Evolutionary conservation across 345 rosid species (phyloP).

Genomic region (Melaleuca quinquenervia): DNA sequence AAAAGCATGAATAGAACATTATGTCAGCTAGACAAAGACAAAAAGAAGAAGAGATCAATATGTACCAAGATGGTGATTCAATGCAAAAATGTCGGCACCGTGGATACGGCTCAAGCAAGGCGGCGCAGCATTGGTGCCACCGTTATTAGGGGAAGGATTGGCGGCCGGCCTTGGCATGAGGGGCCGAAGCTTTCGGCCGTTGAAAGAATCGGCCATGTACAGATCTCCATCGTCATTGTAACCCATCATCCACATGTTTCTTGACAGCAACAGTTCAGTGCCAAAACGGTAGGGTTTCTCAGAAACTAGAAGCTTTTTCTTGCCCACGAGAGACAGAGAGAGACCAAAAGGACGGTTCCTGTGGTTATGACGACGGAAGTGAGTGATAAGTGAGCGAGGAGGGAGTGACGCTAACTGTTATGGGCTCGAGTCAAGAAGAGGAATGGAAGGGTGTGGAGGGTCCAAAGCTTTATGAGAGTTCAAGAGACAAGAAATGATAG

Average conservation of each 20-base stretch:
- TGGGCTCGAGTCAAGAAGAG: neutral
- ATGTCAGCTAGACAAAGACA: neutral
- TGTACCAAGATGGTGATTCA: constrained; percentile 52
- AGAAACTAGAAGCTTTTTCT: neutral
- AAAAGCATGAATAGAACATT: neutral
- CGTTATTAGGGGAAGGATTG: constrained; percentile 13
- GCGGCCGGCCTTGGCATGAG: constrained; percentile 63
- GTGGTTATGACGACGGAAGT: neutral
- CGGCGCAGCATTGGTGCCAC: constrained; percentile 1
- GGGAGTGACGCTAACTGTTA: neutral
- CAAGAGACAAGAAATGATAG: neutral
- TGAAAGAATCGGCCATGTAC: constrained; percentile 47
- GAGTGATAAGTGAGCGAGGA: neutral
- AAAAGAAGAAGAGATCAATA: neutral
- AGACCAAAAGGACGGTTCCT: neutral
- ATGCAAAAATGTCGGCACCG: constrained; percentile 35
- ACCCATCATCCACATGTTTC: constrained; percentile 85
- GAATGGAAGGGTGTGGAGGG: neutral
- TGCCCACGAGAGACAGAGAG: neutral
- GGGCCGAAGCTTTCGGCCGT: constrained; percentile 64
- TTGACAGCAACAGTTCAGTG: neutral
- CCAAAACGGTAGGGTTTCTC: neutral
- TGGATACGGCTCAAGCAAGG: constrained; percentile 22
- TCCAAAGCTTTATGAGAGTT: neutral
- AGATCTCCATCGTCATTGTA: constrained; percentile 60